Evolutionary conservation across 2,329 filamentous ascomycete genomes (phyloP).

Genomic region (Xylariaceae sp.): DNA sequence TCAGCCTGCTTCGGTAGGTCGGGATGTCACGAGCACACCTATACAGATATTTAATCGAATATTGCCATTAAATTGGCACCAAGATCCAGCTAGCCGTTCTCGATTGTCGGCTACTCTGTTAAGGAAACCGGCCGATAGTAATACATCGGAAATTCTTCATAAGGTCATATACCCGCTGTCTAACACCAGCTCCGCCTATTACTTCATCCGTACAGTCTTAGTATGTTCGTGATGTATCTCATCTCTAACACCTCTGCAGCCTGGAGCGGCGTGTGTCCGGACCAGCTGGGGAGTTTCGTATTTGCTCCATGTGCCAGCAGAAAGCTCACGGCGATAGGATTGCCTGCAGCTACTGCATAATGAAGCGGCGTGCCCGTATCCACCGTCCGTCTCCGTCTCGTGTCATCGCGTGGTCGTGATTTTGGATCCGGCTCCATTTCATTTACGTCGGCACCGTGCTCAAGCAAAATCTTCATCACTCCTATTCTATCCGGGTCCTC

Average conservation of each 20-base stretch:
- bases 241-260: conserved; percentile 27
- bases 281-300: conserved; percentile 33
- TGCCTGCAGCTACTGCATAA: conserved; percentile 32
- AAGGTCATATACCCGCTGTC: conserved; percentile 10
- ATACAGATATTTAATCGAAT: conserved; percentile 1
- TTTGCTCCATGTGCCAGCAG: conserved; percentile 31
- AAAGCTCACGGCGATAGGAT: conserved; percentile 31
- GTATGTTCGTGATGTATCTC: conserved; percentile 29
- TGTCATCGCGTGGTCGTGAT: conserved; percentile 30
- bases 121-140: conserved; percentile 21
- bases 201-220: conserved; percentile 26
- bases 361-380: conserved; percentile 33
- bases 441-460: conserved; percentile 32
- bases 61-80: conserved; percentile 11
- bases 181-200: conserved; percentile 13
- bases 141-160: conserved; percentile 19
- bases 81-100: conserved; percentile 2
- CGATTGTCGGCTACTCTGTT: conserved; percentile 12
- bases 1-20: neutral
- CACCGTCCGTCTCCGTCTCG: conserved; percentile 29
- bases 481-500: conserved; percentile 30
- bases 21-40: neutral
- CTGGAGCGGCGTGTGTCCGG: conserved; percentile 32
- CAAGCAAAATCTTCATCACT: conserved; percentile 30
- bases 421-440: conserved; percentile 37